Conservation (phyloP, 441 rosid species). For the Mallotus repandus region DNA sequence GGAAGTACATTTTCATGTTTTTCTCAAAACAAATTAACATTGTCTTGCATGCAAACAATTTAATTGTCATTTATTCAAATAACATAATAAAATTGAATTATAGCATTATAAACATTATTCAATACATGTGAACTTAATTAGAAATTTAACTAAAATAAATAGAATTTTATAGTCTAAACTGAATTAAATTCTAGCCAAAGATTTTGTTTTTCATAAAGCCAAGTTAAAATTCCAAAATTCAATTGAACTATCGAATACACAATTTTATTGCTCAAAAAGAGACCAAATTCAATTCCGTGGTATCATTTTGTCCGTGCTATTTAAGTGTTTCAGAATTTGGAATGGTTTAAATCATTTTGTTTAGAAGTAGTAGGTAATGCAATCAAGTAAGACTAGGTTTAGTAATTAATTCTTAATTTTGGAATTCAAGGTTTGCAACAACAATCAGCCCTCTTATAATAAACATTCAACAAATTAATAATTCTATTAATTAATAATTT, state of each 20-base stretch:
- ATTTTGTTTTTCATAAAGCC: too few species aligned
- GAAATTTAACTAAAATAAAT: background rate
- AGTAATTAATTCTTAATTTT: too few species aligned
- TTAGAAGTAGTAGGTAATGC: background rate
- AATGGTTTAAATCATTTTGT: background rate
- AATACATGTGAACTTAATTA: background rate
- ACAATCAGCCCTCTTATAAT: too few species aligned
- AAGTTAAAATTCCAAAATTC: background rate
- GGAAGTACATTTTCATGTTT: too few species aligned
- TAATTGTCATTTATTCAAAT: background rate
- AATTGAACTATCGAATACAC: background rate
- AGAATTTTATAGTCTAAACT: background rate
- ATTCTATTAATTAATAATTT: too few species aligned
- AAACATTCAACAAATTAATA: too few species aligned
- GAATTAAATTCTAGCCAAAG: background rate
- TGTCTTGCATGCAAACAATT: background rate
- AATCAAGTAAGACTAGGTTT: too few species aligned
- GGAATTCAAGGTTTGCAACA: too few species aligned
- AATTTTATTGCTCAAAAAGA: background rate
- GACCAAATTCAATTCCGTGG: background rate
- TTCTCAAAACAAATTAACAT: too few species aligned
- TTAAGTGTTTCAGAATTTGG: background rate
- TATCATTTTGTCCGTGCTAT: too few species aligned
- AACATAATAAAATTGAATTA: background rate
- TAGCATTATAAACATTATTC: background rate